These are phyloP conservation scores for Syzygium oleosum DNA, from an alignment of 345 rosid species.

Conservation along the genomic window DNA sequence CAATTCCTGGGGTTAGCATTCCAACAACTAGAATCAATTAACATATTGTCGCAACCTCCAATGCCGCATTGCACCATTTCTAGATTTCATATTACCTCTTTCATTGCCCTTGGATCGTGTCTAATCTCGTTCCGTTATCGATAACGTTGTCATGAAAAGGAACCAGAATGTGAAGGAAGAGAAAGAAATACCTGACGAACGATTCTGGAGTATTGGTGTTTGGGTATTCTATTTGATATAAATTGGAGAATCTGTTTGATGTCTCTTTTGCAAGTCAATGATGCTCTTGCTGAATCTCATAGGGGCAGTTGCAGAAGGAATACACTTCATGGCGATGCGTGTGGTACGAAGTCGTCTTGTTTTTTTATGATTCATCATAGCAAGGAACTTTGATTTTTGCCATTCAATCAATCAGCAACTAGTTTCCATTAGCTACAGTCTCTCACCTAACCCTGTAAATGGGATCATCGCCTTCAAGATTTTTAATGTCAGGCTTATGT, in stretches of 20 bases:
- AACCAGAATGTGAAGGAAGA: background rate
- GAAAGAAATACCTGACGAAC: background rate
- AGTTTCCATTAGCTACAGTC: background rate
- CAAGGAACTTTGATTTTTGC: background rate
- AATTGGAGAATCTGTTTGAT: background rate
- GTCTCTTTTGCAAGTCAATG: background rate
- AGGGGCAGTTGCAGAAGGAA: background rate
- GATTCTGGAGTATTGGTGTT: background rate
- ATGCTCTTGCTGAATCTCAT: background rate
- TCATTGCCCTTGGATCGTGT: background rate
- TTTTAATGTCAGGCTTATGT: background rate
- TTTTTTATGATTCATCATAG: background rate
- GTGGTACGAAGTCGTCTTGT: background rate
- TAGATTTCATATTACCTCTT: background rate
- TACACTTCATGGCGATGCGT: background rate
- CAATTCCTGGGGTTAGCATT: constrained; percentile 56
- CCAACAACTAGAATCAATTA: background rate
- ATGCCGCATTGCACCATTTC: background rate
- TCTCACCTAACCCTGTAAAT: background rate
- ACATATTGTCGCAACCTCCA: background rate
- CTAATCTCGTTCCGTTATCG: background rate
- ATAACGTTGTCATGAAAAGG: background rate
- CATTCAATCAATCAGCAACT: background rate
- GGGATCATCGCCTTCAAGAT: background rate
- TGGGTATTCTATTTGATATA: background rate